These are phyloP conservation scores for Fusarium nygamai DNA, from an alignment of 2,329 filamentous ascomycete species.

Conservation along the genomic window DNA sequence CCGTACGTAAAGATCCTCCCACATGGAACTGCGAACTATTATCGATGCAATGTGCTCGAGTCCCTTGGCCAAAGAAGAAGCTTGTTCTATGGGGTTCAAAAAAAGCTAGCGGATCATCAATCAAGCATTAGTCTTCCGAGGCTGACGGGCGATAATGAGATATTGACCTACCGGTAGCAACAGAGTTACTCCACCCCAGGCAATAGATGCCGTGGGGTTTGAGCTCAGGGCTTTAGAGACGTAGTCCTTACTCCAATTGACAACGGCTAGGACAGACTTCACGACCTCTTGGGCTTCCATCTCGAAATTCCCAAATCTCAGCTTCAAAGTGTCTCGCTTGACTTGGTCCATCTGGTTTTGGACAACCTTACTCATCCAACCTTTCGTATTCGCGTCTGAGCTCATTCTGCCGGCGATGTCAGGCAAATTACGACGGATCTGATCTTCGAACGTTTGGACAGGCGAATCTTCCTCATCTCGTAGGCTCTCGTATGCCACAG, in stretches of 20 bases:
- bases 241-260: not conserved
- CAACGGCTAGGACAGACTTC: accelerated
- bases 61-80: accelerated
- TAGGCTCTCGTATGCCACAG: accelerated
- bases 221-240: not conserved
- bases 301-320: not conserved
- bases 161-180: not conserved
- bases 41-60: not conserved
- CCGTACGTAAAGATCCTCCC: accelerated
- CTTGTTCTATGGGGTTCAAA: not conserved
- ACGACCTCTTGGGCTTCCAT: accelerated
- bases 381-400: accelerated
- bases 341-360: accelerated
- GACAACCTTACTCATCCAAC: accelerated
- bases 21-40: not conserved
- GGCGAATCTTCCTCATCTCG: not conserved
- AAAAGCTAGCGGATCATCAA: not conserved
- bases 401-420: accelerated
- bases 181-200: accelerated
- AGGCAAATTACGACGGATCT: accelerated
- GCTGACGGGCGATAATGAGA: accelerated
- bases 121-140: accelerated
- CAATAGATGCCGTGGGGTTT: not conserved
- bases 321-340: not conserved
- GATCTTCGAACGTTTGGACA: accelerated